Evolutionary conservation across 306 rosid genomes (phyloP), one percentile per base, ranked within the genome.

Genomic region (Vigna angularis): DNA sequence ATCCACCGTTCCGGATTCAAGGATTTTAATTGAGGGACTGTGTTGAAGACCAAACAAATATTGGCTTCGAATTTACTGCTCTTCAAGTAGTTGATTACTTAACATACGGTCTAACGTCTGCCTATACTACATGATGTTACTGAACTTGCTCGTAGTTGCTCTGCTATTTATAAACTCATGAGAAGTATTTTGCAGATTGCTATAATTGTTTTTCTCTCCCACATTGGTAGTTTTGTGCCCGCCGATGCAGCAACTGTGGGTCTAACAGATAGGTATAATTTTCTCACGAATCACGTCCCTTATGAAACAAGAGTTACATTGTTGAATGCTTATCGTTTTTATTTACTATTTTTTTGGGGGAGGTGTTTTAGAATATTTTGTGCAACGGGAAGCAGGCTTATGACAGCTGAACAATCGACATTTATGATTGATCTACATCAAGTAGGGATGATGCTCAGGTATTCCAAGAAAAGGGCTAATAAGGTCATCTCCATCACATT

Each of bases 221-320:
- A 95, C 83, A 91, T 95, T 32, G 98, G 97, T 82, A 92, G 99
- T 84, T 95, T 89, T 80, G 97, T 95, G 78, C 98, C 98, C 7
- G 98, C 98, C 32, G 98, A 92, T 87, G 91, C 96, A 77, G 98
- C 98, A 83, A 92, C 93, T 7, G 90, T 95, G 84, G 98, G 98
- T 74, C 89, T 95, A 89, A 95, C 98, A 17, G 98, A 95, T 84
- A 92, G 98, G 98, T 92, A 50, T 61, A 80, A 45, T 62, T 67
- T 53, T 44, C 81, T 65, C 73, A 15, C 55, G 55, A 79, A 76
- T 68, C 58, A 50, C 53, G 77, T 76, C 56, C 78, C 75, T 81
- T 79, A 42, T 59, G 58, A 49, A 70, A 76, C 55, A 63, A 24
- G 18, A 30, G 48, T 78, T 74, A 64, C 56, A 66, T 36, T 48